Evolutionary conservation across 176 grass and related monocot genomes (phyloP).

Genomic region (Zea luxurians): DNA sequence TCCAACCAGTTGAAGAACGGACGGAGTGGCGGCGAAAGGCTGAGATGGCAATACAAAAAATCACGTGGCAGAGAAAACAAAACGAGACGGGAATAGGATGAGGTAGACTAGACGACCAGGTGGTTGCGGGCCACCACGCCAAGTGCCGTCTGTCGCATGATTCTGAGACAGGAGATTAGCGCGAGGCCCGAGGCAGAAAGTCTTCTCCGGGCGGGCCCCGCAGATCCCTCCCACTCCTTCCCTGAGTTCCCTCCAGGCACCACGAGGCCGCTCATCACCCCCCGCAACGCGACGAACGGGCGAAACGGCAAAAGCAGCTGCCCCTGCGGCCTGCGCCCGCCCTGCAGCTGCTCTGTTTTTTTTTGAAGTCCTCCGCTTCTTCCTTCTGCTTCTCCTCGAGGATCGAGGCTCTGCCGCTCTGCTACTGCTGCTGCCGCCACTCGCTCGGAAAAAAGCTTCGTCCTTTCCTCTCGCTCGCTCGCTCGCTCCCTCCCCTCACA

Average conservation of each 20-base stretch:
- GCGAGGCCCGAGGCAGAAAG: neutral
- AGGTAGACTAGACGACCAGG: neutral
- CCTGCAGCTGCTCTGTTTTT: no score
- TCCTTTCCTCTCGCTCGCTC: neutral
- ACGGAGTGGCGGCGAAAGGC: no score
- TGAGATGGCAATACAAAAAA: neutral
- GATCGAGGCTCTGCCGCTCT: neutral
- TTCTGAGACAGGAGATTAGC: neutral
- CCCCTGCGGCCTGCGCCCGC: neutral
- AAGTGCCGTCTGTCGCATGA: neutral
- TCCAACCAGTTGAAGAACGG: no score
- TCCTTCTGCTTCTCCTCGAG: neutral
- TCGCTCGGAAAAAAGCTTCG: constrained; percentile 7
- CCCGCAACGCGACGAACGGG: neutral
- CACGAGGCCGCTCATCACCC: neutral
- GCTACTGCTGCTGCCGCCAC: neutral
- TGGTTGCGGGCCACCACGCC: no score
- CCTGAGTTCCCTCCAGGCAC: no score
- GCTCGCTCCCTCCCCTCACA: neutral
- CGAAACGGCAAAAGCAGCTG: constrained; percentile 7
- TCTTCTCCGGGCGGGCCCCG: neutral
- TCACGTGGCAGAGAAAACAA: neutral
- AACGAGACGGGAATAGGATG: neutral
- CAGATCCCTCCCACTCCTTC: no score
- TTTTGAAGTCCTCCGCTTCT: no score